phyloP scores from a whole-genome alignment of 1,284 basidiomycete genomes.

The Meripilus lineatus region DNA sequence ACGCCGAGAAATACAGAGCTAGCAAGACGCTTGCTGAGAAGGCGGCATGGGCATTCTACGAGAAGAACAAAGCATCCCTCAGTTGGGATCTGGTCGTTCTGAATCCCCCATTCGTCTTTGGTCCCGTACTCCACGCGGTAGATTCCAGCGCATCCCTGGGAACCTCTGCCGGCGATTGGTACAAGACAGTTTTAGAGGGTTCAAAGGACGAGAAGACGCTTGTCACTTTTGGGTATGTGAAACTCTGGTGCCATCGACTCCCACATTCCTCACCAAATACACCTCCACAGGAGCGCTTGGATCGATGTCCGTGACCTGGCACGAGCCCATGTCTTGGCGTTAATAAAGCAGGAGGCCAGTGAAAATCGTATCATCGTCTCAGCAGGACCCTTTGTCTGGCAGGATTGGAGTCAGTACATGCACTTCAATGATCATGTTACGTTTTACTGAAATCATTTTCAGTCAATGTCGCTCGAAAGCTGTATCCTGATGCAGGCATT shows the following conservation, averaged over 20 bases:
- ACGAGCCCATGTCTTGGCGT: slow-evolving; percentile 49
- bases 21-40: slow-evolving; percentile 10
- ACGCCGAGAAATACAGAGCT: slow-evolving; percentile 35
- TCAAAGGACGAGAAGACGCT: slow-evolving; percentile 5
- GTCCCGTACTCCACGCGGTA: slow-evolving; percentile 12
- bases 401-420: slow-evolving; percentile 5
- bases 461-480: slow-evolving; percentile 14
- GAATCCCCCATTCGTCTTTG: slow-evolving; percentile 13
- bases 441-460: slow-evolving; percentile 1
- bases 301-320: slow-evolving; percentile 65
- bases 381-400: slow-evolving; percentile 29
- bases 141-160: slow-evolving; percentile 10
- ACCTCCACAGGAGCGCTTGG: slow-evolving; percentile 25
- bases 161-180: slow-evolving; percentile 7
- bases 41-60: slow-evolving; percentile 17
- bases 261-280: not conserved
- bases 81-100: slow-evolving; percentile 18
- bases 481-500: slow-evolving; percentile 13
- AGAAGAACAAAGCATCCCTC: slow-evolving; percentile 19
- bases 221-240: slow-evolving; percentile 8
- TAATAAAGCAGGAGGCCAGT: slow-evolving; percentile 50
- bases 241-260: not conserved
- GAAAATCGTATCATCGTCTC: slow-evolving; percentile 54
- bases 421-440: not conserved
- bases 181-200: slow-evolving; percentile 5